Percentiles rank a stretch among this genome's conserved stretches.
Evolutionary conservation across 371 early-diverging fungal genomes (phyloP).

Genomic region (Coemansia sp.): DNA sequence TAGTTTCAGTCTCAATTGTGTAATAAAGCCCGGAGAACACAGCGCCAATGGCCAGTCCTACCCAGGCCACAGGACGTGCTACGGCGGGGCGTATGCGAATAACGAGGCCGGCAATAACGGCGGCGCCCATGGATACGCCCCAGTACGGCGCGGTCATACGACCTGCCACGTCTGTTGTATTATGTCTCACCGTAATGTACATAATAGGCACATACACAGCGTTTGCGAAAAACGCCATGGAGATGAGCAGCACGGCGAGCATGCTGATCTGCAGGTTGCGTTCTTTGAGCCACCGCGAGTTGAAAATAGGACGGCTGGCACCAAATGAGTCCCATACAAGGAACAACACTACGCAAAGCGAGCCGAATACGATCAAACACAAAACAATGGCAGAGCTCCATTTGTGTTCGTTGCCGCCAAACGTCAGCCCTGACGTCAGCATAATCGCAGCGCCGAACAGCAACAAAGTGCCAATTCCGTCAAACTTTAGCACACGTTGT

Average conservation of each 20-base stretch:
- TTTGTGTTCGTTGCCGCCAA: conserved; percentile 47
- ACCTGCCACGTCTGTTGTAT: conserved; percentile 24
- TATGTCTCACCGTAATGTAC: conserved; percentile 32
- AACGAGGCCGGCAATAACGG: conserved; percentile 19
- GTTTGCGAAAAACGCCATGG: conserved; percentile 35
- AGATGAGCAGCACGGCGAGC: conserved; percentile 26
- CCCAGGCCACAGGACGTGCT: conserved; percentile 36
- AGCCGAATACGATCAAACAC: conserved; percentile 44
- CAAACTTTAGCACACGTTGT: conserved; percentile 21
- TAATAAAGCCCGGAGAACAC: conserved; percentile 40
- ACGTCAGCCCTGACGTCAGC: conserved; percentile 39
- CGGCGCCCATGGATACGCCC: conserved; percentile 29
- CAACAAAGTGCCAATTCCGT: conserved; percentile 29
- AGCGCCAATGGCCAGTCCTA: conserved; percentile 18
- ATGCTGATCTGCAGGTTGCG: conserved; percentile 45
- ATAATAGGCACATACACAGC: conserved; percentile 36
- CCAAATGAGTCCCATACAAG: conserved; percentile 24
- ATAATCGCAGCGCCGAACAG: conserved; percentile 39
- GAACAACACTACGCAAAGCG: conserved; percentile 19
- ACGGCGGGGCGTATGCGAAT: conserved; percentile 11
- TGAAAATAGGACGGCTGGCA: conserved; percentile 33
- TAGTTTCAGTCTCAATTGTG: conserved; percentile 13
- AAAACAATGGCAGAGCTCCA: conserved; percentile 39
- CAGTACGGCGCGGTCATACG: conserved; percentile 40
- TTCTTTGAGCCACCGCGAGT: conserved; percentile 31